Conservation (phyloP, 371 early-diverging fungal species). For the Lichtheimia ramosa region DNA sequence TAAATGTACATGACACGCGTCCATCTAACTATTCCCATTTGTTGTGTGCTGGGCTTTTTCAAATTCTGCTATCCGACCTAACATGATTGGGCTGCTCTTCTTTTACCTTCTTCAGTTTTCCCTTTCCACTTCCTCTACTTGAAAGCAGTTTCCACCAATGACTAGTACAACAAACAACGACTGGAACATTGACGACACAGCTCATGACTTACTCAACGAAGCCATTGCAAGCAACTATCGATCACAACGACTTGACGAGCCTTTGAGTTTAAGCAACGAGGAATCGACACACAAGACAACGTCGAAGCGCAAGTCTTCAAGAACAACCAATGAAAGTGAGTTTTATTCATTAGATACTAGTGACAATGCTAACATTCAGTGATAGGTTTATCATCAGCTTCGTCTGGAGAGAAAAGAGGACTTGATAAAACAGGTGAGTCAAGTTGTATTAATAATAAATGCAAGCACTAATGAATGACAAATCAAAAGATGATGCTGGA, state of each 20-base stretch:
- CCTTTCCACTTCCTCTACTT: background rate
- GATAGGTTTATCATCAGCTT: constrained; percentile 1
- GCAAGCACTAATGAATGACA: background rate
- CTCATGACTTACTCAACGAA: constrained; percentile 27
- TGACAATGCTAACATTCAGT: background rate
- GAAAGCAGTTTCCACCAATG: background rate
- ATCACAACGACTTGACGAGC: background rate
- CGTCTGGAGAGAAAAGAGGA: constrained; percentile 8
- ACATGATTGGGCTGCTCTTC: background rate
- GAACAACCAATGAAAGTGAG: background rate
- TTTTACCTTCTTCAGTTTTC: constrained; percentile 1
- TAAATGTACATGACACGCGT: no score
- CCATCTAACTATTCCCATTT: no score
- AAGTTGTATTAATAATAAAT: background rate
- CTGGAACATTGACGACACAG: constrained; percentile 10
- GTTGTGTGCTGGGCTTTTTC: no score
- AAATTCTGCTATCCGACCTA: background rate
- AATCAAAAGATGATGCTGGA: constrained; percentile 1
- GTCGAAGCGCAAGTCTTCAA: constrained; percentile 10
- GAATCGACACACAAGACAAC: background rate
- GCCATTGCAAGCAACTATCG: constrained; percentile 35
- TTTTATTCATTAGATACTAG: background rate
- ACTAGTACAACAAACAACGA: background rate
- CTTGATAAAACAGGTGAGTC: constrained; percentile 7
- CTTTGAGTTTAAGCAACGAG: background rate